Evolutionary conservation across 2,329 filamentous ascomycete genomes (phyloP), one percentile per base, ranked within the genome.

Genomic region (Calonectria fujianensis): DNA sequence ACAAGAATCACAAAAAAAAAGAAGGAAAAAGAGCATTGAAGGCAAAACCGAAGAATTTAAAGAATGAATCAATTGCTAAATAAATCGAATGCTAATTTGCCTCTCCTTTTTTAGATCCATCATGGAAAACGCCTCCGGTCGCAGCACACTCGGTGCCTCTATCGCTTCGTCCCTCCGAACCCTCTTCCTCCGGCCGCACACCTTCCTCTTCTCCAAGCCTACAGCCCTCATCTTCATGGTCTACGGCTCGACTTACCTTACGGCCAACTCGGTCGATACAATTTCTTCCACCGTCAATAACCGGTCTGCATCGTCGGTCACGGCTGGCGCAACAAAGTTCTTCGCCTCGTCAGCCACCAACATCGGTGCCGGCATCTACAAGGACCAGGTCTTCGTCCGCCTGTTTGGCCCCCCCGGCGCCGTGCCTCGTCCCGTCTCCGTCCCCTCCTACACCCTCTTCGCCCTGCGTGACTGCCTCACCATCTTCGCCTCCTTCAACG

Each of bases 401-500:
- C 90, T 98, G 81, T 98, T 97, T 83, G 95, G 95, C 16, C 91
- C 93, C 0, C 86, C 87, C 0, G 88, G 84, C 72, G 85, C 82
- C 31, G 83, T 87, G 1, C 90, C 85, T 14, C 88, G 89, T 20
- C 85, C 89, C 32, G 93, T 98, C 0, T 93, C 94, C 0, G 85
- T 92, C 39, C 88, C 93, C 1, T 94, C 93, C 11, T 97, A 96
- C 85, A 87, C 89, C 0, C 91, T 98, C 72, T 98, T 98, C 88
- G 93, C 94, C 4, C 82, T 94, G 70, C 92, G 96, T 80, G 96
- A 98, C 86, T 95, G 93, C 85, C 87, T 98, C 75, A 98, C 96
- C 67, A 96, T 98, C 80, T 98, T 97, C 84, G 95, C 95, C 6
- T 95, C 92, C 16, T 98, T 98, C 90, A 98, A 98, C 83, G 87